These are phyloP conservation scores for Chaetoscypha palmicola DNA, from an alignment of 2,329 filamentous ascomycete species.

Conservation along the genomic window DNA sequence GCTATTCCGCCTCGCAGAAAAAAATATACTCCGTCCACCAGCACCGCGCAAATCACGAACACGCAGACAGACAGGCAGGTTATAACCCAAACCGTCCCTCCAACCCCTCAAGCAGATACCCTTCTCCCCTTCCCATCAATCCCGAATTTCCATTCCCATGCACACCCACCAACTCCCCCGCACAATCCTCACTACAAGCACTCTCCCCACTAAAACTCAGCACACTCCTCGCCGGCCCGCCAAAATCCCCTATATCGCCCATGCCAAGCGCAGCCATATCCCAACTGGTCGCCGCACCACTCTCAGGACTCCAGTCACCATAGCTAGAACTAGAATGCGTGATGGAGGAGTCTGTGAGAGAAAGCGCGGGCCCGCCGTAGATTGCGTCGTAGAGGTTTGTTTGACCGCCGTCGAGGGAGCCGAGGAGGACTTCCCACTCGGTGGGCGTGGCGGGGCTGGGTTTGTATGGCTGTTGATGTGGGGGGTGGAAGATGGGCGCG, in stretches of 20 bases:
- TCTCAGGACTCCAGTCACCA: slow-evolving; percentile 49
- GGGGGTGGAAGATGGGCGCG: slow-evolving; percentile 30
- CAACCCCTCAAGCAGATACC: slow-evolving; percentile 30
- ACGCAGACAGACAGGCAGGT: no score
- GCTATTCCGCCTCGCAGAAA: no score
- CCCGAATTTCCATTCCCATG: neutral
- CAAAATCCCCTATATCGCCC: slow-evolving; percentile 30
- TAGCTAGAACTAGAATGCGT: slow-evolving; percentile 20
- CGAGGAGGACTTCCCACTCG: slow-evolving; percentile 78
- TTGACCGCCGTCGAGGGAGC: slow-evolving; percentile 70
- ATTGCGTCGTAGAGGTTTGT: slow-evolving; percentile 81
- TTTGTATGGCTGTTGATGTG: slow-evolving; percentile 24
- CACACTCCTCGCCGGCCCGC: slow-evolving; percentile 43
- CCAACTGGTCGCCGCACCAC: slow-evolving; percentile 41
- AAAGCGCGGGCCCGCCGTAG: slow-evolving; percentile 55
- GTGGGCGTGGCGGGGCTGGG: slow-evolving; percentile 47
- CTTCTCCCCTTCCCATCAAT: slow-evolving; percentile 9
- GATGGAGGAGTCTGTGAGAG: slow-evolving; percentile 14
- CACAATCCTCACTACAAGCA: slow-evolving; percentile 43
- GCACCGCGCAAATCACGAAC: no score
- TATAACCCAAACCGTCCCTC: slow-evolving; percentile 36
- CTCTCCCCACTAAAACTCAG: slow-evolving; percentile 55
- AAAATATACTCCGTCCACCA: no score
- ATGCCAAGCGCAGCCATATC: slow-evolving; percentile 34
- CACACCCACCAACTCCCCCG: neutral